These are phyloP conservation scores for Oryza officinalis DNA, from an alignment of 176 grass and related monocot species.

Conservation along the genomic window DNA sequence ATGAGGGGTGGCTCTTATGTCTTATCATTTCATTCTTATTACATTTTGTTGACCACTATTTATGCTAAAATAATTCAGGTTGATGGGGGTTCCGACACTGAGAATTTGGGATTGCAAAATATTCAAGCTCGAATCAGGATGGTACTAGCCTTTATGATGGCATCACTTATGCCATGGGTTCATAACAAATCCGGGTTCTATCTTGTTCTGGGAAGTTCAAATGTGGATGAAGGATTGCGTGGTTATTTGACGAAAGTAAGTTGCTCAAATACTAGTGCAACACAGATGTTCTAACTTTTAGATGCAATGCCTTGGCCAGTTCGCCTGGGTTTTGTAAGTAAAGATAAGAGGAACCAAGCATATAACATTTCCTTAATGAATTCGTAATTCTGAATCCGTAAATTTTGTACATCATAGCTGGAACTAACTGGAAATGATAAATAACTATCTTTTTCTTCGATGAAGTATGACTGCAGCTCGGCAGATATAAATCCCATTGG, in stretches of 20 bases:
- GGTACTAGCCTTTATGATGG: constrained; percentile 97
- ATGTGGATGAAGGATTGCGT: constrained; percentile 95
- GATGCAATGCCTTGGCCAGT: background rate
- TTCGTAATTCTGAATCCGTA: background rate
- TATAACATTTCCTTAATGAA: background rate
- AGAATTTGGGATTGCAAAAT: constrained; percentile 97
- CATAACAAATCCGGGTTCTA: constrained; percentile 96
- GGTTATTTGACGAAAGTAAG: constrained; percentile 98
- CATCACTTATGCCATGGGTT: constrained; percentile 96
- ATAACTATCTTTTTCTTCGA: constrained; percentile 19
- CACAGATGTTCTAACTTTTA: background rate
- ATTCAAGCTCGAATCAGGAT: constrained; percentile 99
- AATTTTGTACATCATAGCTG: background rate
- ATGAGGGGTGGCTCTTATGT: background rate
- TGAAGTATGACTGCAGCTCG: constrained; percentile 97
- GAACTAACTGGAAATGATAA: background rate
- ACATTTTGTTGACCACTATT: constrained; percentile 19
- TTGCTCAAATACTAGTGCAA: constrained; percentile 11
- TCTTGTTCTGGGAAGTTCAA: constrained; percentile 96
- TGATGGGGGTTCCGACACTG: constrained; percentile 77
- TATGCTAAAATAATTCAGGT: constrained; percentile 55
- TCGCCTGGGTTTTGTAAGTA: background rate
- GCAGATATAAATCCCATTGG: constrained; percentile 98
- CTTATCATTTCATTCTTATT: background rate
- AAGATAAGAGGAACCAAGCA: constrained; percentile 4